Evolutionary conservation across 768 basidiomycete species (phyloP).

Genomic region (Sarcodon sp.): DNA sequence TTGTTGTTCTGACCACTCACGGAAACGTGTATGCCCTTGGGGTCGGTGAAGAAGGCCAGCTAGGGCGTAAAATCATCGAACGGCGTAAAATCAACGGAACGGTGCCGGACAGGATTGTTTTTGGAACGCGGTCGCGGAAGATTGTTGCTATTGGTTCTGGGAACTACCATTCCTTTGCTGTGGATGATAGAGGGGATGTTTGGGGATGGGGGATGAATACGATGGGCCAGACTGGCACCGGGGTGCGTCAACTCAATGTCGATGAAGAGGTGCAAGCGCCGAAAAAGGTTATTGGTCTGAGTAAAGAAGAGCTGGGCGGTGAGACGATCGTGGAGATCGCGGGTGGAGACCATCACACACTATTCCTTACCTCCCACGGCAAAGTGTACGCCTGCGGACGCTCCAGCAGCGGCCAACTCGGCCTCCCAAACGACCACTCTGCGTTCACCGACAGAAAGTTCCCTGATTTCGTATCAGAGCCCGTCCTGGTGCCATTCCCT

Average conservation of each 20-base stretch:
- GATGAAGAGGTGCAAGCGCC: constrained; percentile 47
- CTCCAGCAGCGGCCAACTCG: constrained; percentile 74
- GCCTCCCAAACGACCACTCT: constrained; percentile 57
- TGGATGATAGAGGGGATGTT: constrained; percentile 70
- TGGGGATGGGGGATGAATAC: constrained; percentile 97
- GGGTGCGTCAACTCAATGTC: constrained; percentile 25
- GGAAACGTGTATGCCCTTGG: constrained; percentile 88
- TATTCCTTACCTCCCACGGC: constrained; percentile 79
- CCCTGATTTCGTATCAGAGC: constrained; percentile 50
- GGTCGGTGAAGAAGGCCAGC: constrained; percentile 80
- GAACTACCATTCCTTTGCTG: constrained; percentile 80
- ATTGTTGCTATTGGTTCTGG: constrained; percentile 71
- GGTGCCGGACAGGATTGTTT: constrained; percentile 71
- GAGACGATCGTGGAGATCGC: constrained; percentile 51
- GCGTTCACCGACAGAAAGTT: constrained; percentile 43
- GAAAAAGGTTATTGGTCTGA: constrained; percentile 46
- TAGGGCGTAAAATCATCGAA: constrained; percentile 83
- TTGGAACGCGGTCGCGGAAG: constrained; percentile 52
- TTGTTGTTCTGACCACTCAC: constrained; percentile 78
- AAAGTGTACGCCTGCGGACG: constrained; percentile 83
- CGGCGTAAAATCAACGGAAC: constrained; percentile 85
- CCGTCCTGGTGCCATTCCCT: constrained; percentile 54
- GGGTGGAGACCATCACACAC: constrained; percentile 81
- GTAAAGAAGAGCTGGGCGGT: constrained; percentile 44
- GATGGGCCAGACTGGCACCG: constrained; percentile 72